Base-by-base conservation (phyloP, 2,329 filamentous ascomycete genomes). In the Pyrenochaeta sp. region DNA sequence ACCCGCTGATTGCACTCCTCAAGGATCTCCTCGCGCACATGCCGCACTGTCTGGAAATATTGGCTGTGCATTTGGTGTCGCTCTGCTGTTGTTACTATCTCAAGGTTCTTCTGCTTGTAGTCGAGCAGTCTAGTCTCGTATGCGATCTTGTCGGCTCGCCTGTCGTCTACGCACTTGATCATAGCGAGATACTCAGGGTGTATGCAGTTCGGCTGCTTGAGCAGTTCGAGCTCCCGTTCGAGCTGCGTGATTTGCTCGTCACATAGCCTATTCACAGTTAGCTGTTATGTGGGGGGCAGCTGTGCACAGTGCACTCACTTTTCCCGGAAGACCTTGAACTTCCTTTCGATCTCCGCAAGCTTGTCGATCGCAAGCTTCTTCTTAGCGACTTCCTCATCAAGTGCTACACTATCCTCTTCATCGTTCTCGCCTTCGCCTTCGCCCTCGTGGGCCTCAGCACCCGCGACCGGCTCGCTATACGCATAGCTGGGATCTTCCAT, bases 151-250 rank as follows among this genome's bases (percentile, higher is more conserved):
- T 92, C 90, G 58, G 93, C 88, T 62, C 91, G 86, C 71, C 94
- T 88, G 58, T 90, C 89, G 78, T 96, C 88, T 54, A 99, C 86
- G 73, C 90, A 93, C 74, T 92, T 88, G 76, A 96, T 89, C 88
- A 97, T 96, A 42, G 91, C 91, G 36, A 97, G 83, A 66, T 93
- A 94, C 76, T 97, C 94, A 36, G 92, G 91, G 74, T 99, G 95
- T n/a, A 88, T 90, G 51, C 85, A 85, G 49, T 84, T 82, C 1
- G 85, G 79, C 54, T 85, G 82, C 48, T 81, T 82, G 46, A 90
- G 80, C 76, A 88, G 82, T 45, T 85, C 83, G 48, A 90, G 79
- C 76, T 90, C 88, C 50, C 83, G 81, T 61, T 96, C 93, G 54
- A 96, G 83, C 70, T 91, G 89, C 50, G 91, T 89, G 24, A 99